Evolutionary conservation across 2,329 filamentous ascomycete species (phyloP).

Genomic region (Fusarium circinatum): DNA sequence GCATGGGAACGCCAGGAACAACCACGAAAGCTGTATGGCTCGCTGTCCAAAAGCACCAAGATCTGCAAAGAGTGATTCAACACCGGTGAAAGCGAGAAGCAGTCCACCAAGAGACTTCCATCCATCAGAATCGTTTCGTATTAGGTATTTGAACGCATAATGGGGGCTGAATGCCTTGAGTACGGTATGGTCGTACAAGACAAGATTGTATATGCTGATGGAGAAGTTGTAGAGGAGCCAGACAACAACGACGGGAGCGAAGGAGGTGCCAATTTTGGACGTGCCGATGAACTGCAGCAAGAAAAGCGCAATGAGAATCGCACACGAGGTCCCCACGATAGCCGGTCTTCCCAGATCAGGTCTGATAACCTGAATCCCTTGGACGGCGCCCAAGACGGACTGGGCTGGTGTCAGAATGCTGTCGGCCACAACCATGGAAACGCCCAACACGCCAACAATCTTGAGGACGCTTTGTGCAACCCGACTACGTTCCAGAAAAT

Average conservation of each 20-base stretch:
- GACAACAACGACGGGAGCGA: conserved; percentile 73
- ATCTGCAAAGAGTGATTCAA: conserved; percentile 83
- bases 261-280: conserved; percentile 66
- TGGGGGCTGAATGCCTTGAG: conserved; percentile 67
- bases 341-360: conserved; percentile 64
- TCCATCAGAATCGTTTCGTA: conserved; percentile 66
- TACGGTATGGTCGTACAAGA: conserved; percentile 62
- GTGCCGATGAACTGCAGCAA: conserved; percentile 73
- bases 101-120: conserved; percentile 77
- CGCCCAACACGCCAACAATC: conserved; percentile 70
- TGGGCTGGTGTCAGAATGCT: conserved; percentile 76
- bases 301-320: conserved; percentile 72
- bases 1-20: conserved; percentile 75
- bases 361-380: conserved; percentile 69
- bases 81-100: conserved; percentile 78
- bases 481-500: conserved; percentile 66
- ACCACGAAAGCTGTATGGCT: conserved; percentile 79
- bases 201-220: conserved; percentile 72
- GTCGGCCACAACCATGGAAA: conserved; percentile 74
- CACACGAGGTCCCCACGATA: conserved; percentile 72
- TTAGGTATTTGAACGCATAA: conserved; percentile 69
- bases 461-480: conserved; percentile 66
- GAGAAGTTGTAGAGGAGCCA: conserved; percentile 73
- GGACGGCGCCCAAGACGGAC: conserved; percentile 75
- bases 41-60: conserved; percentile 77